Percentiles rank a stretch among this genome's conserved stretches.
phyloP scores from a whole-genome alignment of 2,329 filamentous ascomycete genomes.

The Pseudogymnoascus sp. region DNA sequence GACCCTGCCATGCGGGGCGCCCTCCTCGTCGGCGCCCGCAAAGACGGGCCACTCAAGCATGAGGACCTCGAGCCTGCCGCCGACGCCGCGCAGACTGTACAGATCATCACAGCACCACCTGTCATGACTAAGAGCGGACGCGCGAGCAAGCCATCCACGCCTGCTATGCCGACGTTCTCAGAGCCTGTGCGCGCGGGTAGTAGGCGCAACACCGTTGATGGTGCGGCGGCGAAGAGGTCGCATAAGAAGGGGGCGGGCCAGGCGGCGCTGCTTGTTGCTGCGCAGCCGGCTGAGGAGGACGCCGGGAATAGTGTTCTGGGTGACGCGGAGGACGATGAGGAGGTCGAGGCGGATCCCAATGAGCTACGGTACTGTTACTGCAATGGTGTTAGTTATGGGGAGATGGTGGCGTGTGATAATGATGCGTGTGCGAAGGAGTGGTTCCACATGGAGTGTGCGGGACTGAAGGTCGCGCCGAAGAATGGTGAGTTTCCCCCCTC shows the following conservation, averaged over 20 bases:
- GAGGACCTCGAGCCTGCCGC: constrained; percentile 43
- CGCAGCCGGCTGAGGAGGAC: constrained; percentile 24
- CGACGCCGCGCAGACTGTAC: constrained; percentile 30
- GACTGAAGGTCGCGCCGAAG: constrained; percentile 69
- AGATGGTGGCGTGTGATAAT: constrained; percentile 77
- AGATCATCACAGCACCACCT: constrained; percentile 34
- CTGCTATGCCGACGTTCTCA: constrained; percentile 51
- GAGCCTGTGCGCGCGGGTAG: constrained; percentile 48
- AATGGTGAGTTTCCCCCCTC: constrained; percentile 25
- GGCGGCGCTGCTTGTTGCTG: constrained; percentile 27
- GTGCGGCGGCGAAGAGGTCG: constrained; percentile 39
- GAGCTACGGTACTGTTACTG: constrained; percentile 76
- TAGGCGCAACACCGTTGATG: constrained; percentile 37
- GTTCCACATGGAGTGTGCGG: constrained; percentile 79
- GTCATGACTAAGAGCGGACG: constrained; percentile 57
- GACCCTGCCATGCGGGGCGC: constrained; percentile 24
- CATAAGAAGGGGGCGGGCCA: constrained; percentile 50
- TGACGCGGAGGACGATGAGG: constrained; percentile 38
- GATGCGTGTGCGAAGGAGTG: constrained; percentile 67
- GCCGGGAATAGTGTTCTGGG: constrained; percentile 35
- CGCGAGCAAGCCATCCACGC: constrained; percentile 60
- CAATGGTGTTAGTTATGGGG: constrained; percentile 71
- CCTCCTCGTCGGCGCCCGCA: constrained; percentile 33
- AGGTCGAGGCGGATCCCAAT: constrained; percentile 58
- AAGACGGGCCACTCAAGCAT: constrained; percentile 38